A percentile compares a stretch with the other conserved stretches of the same genome.
phyloP scores from a whole-genome alignment of 164 flowering plant genomes.

The Piper longum region DNA sequence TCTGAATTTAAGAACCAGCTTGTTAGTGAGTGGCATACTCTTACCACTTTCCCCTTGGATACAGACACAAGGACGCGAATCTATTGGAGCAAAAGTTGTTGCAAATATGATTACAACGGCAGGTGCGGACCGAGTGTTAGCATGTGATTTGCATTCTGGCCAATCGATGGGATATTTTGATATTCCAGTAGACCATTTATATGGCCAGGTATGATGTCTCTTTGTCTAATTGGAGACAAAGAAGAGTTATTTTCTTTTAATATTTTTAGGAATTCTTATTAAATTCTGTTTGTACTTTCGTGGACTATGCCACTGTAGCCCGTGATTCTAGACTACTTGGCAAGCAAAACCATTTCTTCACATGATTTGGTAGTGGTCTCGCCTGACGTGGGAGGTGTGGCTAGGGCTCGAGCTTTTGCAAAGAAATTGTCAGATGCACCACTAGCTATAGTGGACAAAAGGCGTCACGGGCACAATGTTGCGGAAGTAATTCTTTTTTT shows the following conservation, averaged over 20 bases:
- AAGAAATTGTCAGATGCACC: slow-evolving; percentile 94
- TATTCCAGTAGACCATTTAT: slow-evolving; percentile 85
- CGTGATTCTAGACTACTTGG: slow-evolving; percentile 89
- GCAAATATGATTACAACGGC: slow-evolving; percentile 86
- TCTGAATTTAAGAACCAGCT: not conserved
- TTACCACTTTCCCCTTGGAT: slow-evolving; percentile 1
- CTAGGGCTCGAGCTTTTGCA: slow-evolving; percentile 89
- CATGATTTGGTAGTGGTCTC: slow-evolving; percentile 86
- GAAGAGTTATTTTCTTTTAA: not conserved
- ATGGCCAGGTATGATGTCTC: slow-evolving; percentile 49
- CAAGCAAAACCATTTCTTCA: slow-evolving; percentile 57
- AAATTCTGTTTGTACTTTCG: not conserved
- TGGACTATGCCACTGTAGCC: slow-evolving; percentile 27
- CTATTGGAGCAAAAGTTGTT: slow-evolving; percentile 92
- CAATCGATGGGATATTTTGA: slow-evolving; percentile 94
- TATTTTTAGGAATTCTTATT: not conserved
- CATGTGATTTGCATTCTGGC: slow-evolving; percentile 90
- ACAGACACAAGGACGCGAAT: slow-evolving; percentile 88
- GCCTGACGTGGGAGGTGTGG: slow-evolving; percentile 97
- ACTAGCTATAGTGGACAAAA: slow-evolving; percentile 91
- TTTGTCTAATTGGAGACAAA: not conserved
- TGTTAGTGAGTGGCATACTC: not conserved
- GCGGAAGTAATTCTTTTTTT: slow-evolving; percentile 51
- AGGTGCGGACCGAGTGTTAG: slow-evolving; percentile 82
- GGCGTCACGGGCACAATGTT: slow-evolving; percentile 85